Conservation (phyloP, 129 eudicot species). For the Artemisia argyi region DNA sequence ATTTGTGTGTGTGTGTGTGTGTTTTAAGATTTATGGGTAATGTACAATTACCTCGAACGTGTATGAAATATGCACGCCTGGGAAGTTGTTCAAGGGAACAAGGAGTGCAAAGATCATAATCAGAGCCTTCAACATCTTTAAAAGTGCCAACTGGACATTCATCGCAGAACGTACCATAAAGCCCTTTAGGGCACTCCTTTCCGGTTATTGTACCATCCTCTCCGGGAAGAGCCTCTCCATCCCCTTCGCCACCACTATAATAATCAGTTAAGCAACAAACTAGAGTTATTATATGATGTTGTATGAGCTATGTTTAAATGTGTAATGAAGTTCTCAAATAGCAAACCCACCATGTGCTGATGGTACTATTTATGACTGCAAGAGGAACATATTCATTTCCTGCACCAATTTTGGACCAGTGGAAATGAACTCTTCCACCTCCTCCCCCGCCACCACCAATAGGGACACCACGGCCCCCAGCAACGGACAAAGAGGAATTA, state of each 20-base stretch:
- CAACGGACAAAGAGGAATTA: constrained; percentile 67
- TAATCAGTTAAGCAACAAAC: neutral
- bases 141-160: constrained; percentile 91
- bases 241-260: constrained; percentile 84
- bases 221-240: constrained; percentile 69
- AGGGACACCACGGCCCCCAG: constrained; percentile 77
- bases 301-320: neutral
- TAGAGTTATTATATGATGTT: neutral
- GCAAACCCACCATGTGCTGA: constrained; percentile 52
- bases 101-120: constrained; percentile 64
- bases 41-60: constrained; percentile 60
- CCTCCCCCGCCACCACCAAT: constrained; percentile 91
- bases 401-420: constrained; percentile 72
- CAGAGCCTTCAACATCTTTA: constrained; percentile 81
- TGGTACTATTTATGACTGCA: constrained; percentile 65
- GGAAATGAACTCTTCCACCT: constrained; percentile 90
- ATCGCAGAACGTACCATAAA: constrained; percentile 82
- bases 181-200: constrained; percentile 86
- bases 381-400: constrained; percentile 73
- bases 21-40: neutral
- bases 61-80: constrained; percentile 65
- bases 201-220: constrained; percentile 87
- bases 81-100: constrained; percentile 76
- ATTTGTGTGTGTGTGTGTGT: neutral
- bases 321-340: neutral